Conservation (phyloP, 2,329 filamentous ascomycete species). For the Cryphonectria naterciae region DNA sequence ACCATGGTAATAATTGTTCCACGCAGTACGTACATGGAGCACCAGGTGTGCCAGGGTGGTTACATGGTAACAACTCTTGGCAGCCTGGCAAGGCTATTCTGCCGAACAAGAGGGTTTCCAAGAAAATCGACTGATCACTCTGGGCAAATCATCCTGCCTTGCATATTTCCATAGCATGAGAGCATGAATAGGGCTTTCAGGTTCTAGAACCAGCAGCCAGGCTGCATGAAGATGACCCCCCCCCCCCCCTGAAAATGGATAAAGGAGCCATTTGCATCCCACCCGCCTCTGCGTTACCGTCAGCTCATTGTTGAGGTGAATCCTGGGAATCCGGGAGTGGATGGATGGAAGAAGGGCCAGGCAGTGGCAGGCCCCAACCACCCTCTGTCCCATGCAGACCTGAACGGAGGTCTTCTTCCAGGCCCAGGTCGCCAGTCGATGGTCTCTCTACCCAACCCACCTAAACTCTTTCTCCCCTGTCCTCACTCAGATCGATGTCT, state of each 20-base stretch:
- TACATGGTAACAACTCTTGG: not conserved
- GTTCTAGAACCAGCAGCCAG: not conserved
- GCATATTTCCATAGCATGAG: not conserved
- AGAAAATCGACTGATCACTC: not conserved
- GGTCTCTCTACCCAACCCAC: not conserved
- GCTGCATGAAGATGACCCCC: not conserved
- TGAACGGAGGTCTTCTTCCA: not conserved
- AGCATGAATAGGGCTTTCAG: not conserved
- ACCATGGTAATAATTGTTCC: not conserved
- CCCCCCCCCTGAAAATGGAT: not conserved
- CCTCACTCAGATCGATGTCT: conserved; percentile 4
- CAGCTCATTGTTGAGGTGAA: not conserved
- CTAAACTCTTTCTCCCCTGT: not conserved
- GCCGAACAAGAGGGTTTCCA: not conserved
- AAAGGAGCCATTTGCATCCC: not conserved
- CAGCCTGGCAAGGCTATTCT: conserved; percentile 1
- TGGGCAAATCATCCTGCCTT: not conserved
- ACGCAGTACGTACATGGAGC: not conserved
- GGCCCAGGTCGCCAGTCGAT: not conserved
- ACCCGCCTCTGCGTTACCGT: not conserved
- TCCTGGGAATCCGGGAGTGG: not conserved
- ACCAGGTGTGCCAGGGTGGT: not conserved
- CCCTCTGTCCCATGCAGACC: not conserved
- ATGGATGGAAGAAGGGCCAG: not conserved
- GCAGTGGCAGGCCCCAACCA: not conserved